These are phyloP conservation scores for Coemansia sp. DNA, from an alignment of 192 early-diverging fungal genomes.

Conservation along the genomic window DNA sequence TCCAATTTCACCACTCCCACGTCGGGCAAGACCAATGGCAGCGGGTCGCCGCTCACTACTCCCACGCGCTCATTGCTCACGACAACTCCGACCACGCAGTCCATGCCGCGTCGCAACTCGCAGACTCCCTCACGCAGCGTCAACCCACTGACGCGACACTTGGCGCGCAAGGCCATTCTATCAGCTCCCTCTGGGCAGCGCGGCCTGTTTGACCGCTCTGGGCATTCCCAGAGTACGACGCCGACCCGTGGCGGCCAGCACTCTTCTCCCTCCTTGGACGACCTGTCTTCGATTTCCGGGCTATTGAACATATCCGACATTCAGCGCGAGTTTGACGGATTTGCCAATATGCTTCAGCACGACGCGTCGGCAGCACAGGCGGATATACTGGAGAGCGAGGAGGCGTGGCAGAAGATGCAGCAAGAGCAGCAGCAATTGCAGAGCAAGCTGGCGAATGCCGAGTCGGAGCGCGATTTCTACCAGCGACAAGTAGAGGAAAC, in stretches of 20 bases:
- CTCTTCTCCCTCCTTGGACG: constrained; percentile 12
- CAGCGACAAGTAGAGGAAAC: constrained; percentile 20
- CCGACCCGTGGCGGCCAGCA: constrained; percentile 6
- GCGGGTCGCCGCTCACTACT: constrained; percentile 12
- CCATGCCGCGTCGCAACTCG: constrained; percentile 15
- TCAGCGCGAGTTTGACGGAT: constrained; percentile 38
- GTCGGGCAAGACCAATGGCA: not conserved
- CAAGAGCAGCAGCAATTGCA: constrained; percentile 24
- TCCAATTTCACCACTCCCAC: constrained; percentile 29
- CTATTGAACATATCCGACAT: constrained; percentile 26
- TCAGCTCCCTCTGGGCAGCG: constrained; percentile 19
- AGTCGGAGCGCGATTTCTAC: constrained; percentile 24
- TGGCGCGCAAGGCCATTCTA: constrained; percentile 41
- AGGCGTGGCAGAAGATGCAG: constrained; percentile 38
- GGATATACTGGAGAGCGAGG: constrained; percentile 40
- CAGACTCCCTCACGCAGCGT: constrained; percentile 42
- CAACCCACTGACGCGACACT: constrained; percentile 47
- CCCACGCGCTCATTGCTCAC: constrained; percentile 10
- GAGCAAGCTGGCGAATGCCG: constrained; percentile 18
- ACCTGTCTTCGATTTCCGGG: constrained; percentile 13
- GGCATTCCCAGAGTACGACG: not conserved
- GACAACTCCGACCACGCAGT: constrained; percentile 11
- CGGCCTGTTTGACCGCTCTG: not conserved
- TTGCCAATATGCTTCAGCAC: constrained; percentile 37
- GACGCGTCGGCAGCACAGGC: constrained; percentile 37